Evolutionary conservation across 768 basidiomycete species (phyloP).

Genomic region (Calocera viscosa): DNA sequence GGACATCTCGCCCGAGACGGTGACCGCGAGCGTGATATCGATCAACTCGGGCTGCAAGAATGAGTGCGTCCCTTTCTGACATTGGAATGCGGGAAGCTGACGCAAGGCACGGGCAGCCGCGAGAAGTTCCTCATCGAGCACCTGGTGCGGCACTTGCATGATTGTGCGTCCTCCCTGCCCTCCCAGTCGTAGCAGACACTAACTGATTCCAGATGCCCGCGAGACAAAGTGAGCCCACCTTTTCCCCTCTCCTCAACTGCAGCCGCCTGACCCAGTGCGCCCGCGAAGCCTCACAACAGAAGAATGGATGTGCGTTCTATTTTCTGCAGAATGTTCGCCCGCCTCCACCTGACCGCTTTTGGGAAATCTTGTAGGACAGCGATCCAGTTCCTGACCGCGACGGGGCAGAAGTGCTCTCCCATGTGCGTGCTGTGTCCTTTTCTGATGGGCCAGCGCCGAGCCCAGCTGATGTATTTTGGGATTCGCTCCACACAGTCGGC

Average conservation of each 20-base stretch:
- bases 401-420: conserved; percentile 59
- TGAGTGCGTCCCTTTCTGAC: conserved; percentile 26
- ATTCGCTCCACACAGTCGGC: conserved; percentile 17
- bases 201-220: conserved; percentile 27
- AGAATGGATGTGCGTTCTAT: conserved; percentile 49
- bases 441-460: neutral
- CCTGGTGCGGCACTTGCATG: conserved; percentile 57
- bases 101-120: conserved; percentile 30
- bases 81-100: neutral
- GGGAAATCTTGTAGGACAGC: conserved; percentile 35
- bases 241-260: neutral
- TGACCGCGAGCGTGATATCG: conserved; percentile 38
- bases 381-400: conserved; percentile 63
- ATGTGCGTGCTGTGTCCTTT: conserved; percentile 26
- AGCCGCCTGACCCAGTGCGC: neutral
- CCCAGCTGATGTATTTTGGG: neutral
- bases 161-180: conserved; percentile 30
- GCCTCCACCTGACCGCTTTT: neutral
- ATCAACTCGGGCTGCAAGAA: conserved; percentile 30
- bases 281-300: conserved; percentile 50
- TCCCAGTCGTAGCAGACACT: neutral
- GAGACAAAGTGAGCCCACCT: conserved; percentile 44
- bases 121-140: conserved; percentile 37
- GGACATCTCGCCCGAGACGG: conserved; percentile 31
- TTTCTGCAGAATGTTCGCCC: neutral